These are phyloP conservation scores for Kwoniella shivajii DNA, from an alignment of 1,284 basidiomycete species.

Conservation along the genomic window DNA sequence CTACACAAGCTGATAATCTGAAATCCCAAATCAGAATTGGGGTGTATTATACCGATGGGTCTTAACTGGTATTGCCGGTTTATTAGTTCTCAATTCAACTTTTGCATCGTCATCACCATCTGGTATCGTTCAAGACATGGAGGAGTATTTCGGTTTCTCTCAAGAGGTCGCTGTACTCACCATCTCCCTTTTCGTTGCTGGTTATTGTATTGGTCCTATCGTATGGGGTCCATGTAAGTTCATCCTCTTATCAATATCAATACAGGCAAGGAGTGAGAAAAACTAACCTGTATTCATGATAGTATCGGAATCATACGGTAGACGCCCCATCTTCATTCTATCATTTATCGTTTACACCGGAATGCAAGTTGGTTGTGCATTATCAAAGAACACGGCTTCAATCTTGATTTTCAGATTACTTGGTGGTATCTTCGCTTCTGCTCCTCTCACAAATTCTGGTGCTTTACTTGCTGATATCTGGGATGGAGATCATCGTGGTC, in stretches of 20 bases:
- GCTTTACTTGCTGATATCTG: conserved; percentile 64
- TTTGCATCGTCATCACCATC: conserved; percentile 54
- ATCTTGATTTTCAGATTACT: conserved; percentile 71
- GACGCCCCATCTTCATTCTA: conserved; percentile 67
- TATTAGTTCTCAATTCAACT: conserved; percentile 69
- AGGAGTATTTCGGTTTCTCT: conserved; percentile 60
- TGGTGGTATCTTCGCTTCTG: conserved; percentile 62
- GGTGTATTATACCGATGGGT: conserved; percentile 63
- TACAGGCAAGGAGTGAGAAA: neutral
- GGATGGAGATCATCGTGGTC: conserved; percentile 68
- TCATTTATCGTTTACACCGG: conserved; percentile 67
- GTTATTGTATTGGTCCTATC: conserved; percentile 64
- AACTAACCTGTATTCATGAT: neutral
- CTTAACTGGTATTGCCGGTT: conserved; percentile 63
- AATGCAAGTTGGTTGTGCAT: conserved; percentile 63
- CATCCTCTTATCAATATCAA: neutral
- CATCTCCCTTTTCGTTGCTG: conserved; percentile 52
- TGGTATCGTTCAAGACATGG: conserved; percentile 54
- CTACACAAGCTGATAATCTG: neutral
- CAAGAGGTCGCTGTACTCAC: conserved; percentile 59
- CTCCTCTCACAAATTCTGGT: conserved; percentile 58
- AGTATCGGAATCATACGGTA: conserved; percentile 60
- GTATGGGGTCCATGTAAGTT: conserved; percentile 57
- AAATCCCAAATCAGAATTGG: conserved; percentile 60
- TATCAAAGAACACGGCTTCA: conserved; percentile 63